Conservation (phyloP, 2,329 filamentous ascomycete genomes). For the Rhexocercosporidium sp. region DNA sequence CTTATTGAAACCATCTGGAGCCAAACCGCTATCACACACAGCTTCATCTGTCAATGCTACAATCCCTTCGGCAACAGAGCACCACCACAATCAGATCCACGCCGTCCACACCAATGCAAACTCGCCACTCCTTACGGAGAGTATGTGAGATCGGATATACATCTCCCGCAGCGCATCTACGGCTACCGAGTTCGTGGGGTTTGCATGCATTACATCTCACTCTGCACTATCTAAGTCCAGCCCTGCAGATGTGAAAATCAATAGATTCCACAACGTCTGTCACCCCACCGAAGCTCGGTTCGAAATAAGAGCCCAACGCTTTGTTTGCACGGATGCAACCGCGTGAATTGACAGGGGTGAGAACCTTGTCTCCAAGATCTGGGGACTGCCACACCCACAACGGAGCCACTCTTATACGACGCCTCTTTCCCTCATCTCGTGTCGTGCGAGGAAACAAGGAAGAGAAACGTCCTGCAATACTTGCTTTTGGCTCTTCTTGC, state of each 20-base stretch:
- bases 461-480: neutral
- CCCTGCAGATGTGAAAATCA: neutral
- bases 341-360: neutral
- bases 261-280: neutral
- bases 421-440: neutral
- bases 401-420: neutral
- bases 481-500: neutral
- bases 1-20: neutral
- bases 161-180: neutral
- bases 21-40: neutral
- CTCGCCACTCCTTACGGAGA: neutral
- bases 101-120: neutral
- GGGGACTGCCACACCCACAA: neutral
- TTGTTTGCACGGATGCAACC: constrained; percentile 4
- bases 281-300: neutral
- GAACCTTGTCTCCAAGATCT: constrained; percentile 1
- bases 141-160: neutral
- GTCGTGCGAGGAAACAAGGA: neutral
- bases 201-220: neutral
- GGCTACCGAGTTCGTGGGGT: neutral
- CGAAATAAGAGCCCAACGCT: neutral
- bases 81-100: neutral
- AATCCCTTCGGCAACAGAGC: neutral
- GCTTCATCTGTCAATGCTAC: neutral
- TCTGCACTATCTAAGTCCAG: neutral